Percentiles rank a stretch among this genome's conserved stretches.
Evolutionary conservation across 1,284 basidiomycete genomes (phyloP).

Genomic region (Leucoagaricus sp.): DNA sequence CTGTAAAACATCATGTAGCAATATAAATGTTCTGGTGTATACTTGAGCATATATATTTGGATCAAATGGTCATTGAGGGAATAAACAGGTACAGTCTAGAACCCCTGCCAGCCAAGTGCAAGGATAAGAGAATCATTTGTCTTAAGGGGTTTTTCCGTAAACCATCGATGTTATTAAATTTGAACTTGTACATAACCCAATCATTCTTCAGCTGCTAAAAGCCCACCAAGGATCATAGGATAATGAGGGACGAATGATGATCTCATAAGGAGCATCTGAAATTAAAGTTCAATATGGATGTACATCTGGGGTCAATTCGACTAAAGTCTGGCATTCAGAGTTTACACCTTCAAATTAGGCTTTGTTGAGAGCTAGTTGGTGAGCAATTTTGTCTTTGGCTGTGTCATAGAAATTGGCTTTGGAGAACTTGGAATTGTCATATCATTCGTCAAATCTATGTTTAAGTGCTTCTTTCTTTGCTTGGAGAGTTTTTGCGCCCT

Average conservation of each 20-base stretch:
- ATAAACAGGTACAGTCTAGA: constrained; percentile 95
- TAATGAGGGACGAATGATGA: constrained; percentile 93
- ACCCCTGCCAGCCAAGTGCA: constrained; percentile 94
- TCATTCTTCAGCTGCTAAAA: constrained; percentile 89
- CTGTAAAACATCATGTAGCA: constrained; percentile 98
- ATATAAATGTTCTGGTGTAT: constrained; percentile 99
- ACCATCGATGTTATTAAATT: constrained; percentile 97
- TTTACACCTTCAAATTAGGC: constrained; percentile 87
- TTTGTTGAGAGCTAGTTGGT: constrained; percentile 83
- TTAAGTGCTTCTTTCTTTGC: constrained; percentile 92
- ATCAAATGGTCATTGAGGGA: constrained; percentile 97
- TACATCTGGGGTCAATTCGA: constrained; percentile 93
- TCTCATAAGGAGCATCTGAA: constrained; percentile 86
- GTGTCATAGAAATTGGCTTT: constrained; percentile 88
- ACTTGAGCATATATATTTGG: constrained; percentile 99
- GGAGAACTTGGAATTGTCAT: constrained; percentile 84
- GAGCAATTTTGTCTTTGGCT: constrained; percentile 90
- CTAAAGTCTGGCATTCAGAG: constrained; percentile 74
- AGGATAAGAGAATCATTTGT: constrained; percentile 97
- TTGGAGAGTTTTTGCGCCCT: constrained; percentile 58
- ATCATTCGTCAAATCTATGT: constrained; percentile 95
- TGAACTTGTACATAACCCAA: constrained; percentile 97
- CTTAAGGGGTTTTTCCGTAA: constrained; percentile 88
- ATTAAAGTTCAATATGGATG: constrained; percentile 86
- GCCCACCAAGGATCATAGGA: constrained; percentile 91